phyloP scores from a whole-genome alignment of 75 land plant species.

The Chamaecyparis obtusa region DNA sequence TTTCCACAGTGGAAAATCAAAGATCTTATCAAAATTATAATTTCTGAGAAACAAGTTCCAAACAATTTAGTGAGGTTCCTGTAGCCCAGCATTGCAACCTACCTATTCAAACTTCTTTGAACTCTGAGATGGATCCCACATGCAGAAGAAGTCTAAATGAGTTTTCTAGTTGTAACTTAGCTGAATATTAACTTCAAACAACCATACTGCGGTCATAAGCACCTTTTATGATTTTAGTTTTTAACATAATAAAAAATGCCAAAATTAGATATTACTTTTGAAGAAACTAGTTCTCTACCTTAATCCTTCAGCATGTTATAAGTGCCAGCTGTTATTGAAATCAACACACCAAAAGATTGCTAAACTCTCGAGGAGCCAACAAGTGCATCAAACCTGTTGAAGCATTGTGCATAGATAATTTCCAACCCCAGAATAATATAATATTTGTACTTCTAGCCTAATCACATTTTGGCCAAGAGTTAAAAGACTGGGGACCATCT shows the following conservation, averaged over 20 bases:
- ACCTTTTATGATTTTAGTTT: neutral
- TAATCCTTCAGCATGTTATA: neutral
- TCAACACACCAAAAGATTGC: neutral
- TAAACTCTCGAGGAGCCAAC: neutral
- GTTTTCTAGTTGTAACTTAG: neutral
- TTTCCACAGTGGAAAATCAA: neutral
- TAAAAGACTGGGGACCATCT: neutral
- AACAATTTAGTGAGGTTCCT: neutral
- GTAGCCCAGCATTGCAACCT: neutral
- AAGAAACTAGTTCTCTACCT: neutral
- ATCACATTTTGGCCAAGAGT: neutral
- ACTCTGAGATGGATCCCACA: neutral
- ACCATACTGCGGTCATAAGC: neutral
- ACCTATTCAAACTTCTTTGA: neutral
- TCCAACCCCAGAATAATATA: neutral
- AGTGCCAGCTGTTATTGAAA: neutral
- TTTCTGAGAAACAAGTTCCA: neutral
- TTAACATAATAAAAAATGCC: neutral
- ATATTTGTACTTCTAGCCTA: too few relatives aligned
- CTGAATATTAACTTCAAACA: neutral
- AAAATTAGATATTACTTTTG: neutral
- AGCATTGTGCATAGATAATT: neutral
- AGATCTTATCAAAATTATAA: neutral
- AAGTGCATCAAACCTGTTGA: too few relatives aligned
- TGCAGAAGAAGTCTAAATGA: neutral